Base-by-base conservation (phyloP, 2,329 filamentous ascomycete genomes). In the Sporothrix schenckii region DNA sequence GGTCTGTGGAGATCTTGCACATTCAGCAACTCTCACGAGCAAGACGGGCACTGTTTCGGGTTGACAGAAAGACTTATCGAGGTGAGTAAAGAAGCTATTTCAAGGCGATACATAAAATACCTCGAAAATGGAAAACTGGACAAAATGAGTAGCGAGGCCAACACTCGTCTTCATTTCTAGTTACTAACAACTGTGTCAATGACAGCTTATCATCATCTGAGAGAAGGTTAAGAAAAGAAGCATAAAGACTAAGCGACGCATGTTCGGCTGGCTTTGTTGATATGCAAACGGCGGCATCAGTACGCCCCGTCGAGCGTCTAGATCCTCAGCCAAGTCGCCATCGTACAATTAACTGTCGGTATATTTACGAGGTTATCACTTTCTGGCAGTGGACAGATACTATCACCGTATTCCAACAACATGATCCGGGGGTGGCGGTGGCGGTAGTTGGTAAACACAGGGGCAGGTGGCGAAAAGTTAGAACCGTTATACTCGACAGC, bases 41-140 rank as follows among this genome's bases (percentile, higher is more conserved):
- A 83, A 13, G 84, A 86, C 72, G 82, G 80, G 69, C 82, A 84
- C 73, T 86, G 84, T 74, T 84, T 87, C 69, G 79, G 80, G 60
- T 77, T 88, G 60, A 89, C 86, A 2, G 87, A 88, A 76, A 87
- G 85, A 77, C 80, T 89, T 47, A 89, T 89, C 73, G 86, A 88
- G 81, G 86, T 88, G 76, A 69, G 74, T 2, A 47, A 63, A 24
- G 4, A 2, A 16, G 24, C 11, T 10, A 30, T 2, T 9, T 50
- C 49, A 6, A 10, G 9, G 19, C 6, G 19, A 50, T 19, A 19
- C 19, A 50, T 9, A 50, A 7, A 49, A 21, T 16, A 21, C 21
- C 19, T 4, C 19, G 2, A 50, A 21, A n/a, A 21, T n/a, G 5
- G 19, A 21, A 10, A 49, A 49, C 14, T 7, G 16, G 47, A n/a